phyloP scores from a whole-genome alignment of 176 grass and related monocot species.

The Raddia guianensis region DNA sequence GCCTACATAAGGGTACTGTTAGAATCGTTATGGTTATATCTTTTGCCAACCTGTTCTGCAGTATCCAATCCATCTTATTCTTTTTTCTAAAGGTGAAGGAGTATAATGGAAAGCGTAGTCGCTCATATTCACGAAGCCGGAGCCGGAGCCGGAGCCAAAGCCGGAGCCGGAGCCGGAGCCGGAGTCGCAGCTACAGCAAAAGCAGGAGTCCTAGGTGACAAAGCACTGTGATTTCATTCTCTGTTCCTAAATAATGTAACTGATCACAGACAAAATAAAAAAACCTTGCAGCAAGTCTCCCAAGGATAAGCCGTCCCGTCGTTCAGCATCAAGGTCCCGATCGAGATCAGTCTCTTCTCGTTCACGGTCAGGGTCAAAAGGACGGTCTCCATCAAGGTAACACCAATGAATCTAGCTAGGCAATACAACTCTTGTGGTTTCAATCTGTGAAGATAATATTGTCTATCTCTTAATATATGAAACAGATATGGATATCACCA shows the following conservation, averaged over 20 bases:
- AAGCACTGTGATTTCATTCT: not conserved
- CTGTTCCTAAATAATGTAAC: not conserved
- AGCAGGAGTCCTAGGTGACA: constrained; percentile 52
- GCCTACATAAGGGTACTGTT: constrained; percentile 68
- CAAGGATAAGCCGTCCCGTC: constrained; percentile 36
- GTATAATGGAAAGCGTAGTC: constrained; percentile 50
- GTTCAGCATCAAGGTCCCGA: constrained; percentile 47
- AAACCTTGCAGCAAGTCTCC: constrained; percentile 54
- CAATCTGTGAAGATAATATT: not conserved
- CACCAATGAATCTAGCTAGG: not conserved
- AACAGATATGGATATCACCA: not conserved
- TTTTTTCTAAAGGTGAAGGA: constrained; percentile 60
- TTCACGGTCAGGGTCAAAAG: constrained; percentile 40
- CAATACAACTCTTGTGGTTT: not conserved
- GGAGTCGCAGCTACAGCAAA: constrained; percentile 51
- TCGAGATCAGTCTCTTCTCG: constrained; percentile 54
- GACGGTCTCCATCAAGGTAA: constrained; percentile 54
- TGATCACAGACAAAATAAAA: not conserved
- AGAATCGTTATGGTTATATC: constrained; percentile 3
- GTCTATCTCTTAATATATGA: not conserved
- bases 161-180: constrained; percentile 47
- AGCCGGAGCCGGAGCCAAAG: constrained; percentile 44
- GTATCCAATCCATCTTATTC: not conserved
- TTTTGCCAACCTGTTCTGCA: not conserved
- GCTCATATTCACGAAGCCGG: constrained; percentile 39